Base-by-base conservation (phyloP, 148 eudicot species). In the Cornus kousa region DNA sequence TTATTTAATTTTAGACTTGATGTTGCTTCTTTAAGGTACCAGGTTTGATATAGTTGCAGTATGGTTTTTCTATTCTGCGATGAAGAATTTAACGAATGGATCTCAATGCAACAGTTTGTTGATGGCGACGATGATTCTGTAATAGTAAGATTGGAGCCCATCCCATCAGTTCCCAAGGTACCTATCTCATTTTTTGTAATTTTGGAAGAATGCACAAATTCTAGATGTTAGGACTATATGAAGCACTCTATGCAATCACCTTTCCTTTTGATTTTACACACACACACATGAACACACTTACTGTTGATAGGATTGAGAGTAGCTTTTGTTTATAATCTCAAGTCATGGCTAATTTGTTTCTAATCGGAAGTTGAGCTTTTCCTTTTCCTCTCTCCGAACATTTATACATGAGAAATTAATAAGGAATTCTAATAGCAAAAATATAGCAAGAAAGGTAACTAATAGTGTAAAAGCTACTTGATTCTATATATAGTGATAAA, bases 111-210 rank as follows among this genome's bases (percentile, higher is more conserved):
- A 88, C 89, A 95, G 70, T 96, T 96, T 87, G 99, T 96, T 71
- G 97, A 96, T 83, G 98, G 99, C 68, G 98, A 96, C 83, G 99
- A 96, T 80, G 99, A 96, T 96, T 96, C 80, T 93, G 98, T 72
- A 96, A 90, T 78, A 93, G 92, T 82, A 88, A 35, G 99, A 79
- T 83, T 96, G 74, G 93, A 96, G 89, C 93, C 93, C 72, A 96
- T 96, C 64, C 99, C 99, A 57, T 92, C 95, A 74, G 97, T 94
- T 82, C 99, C 98, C 5, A 91, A 92, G 99, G 99, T 95, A 91
- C 71, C 32, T 73, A 22, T 75, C 22, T 78, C 13, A 59, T 24
- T 66, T 83, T 57, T 11, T 48, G 3, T 40, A 16, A 69, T 19
- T 35, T 35, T 35, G 37, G 17, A 7, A 17, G 7, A n/a, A 7